phyloP scores from a whole-genome alignment of 78 protist species.

The Emiliania huxleyi region DNA sequence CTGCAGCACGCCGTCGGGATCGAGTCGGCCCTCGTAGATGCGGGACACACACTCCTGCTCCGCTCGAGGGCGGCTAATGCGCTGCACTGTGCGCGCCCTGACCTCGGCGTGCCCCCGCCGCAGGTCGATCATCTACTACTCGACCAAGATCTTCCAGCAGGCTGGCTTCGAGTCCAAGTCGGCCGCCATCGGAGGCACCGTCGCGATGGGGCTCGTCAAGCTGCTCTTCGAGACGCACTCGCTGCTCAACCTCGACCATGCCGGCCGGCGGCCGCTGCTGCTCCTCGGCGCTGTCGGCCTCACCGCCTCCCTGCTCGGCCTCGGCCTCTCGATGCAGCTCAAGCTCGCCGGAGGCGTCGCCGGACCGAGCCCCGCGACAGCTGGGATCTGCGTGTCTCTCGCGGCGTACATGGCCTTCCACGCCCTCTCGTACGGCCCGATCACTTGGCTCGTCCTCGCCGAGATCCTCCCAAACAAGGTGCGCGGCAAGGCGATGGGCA shows the following conservation, averaged over 20 bases:
- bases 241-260: neutral
- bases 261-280: neutral
- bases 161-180: neutral
- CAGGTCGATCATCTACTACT: neutral
- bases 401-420: neutral
- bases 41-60: too few relatives aligned
- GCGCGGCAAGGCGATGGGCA: neutral
- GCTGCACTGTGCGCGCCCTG: too few relatives aligned
- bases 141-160: neutral
- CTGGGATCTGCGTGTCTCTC: neutral
- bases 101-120: too few relatives aligned
- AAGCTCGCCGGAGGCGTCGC: neutral
- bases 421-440: constrained; percentile 48
- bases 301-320: neutral
- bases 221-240: neutral
- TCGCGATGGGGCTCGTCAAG: neutral
- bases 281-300: neutral
- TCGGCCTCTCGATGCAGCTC: neutral
- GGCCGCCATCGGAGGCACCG: neutral
- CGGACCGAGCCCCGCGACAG: neutral
- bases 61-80: too few relatives aligned
- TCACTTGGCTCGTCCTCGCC: constrained; percentile 44
- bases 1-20: too few relatives aligned
- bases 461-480: constrained; percentile 37
- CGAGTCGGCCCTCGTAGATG: too few relatives aligned